These are phyloP conservation scores for Sanghuangporus baumii DNA, from an alignment of 1,284 basidiomycete genomes.

Conservation along the genomic window DNA sequence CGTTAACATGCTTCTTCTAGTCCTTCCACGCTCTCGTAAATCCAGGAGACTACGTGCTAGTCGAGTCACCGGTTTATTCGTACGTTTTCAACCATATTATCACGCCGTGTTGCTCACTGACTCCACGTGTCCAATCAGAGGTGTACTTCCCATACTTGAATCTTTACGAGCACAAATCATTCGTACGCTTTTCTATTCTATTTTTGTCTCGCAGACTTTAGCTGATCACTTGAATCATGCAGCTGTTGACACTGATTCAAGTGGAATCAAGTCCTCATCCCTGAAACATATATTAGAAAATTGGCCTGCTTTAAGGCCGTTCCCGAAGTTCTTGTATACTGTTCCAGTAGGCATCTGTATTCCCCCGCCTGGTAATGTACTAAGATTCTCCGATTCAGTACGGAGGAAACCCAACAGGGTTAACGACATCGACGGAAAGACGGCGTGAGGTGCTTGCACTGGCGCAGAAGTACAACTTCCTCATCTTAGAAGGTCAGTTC, in stretches of 20 bases:
- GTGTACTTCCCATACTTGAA: conserved; percentile 7
- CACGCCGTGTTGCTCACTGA: conserved; percentile 2
- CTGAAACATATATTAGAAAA: conserved; percentile 65
- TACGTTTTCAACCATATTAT: conserved; percentile 30
- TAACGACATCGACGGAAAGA: conserved; percentile 68
- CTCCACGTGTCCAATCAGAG: conserved; percentile 7
- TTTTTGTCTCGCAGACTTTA: background rate
- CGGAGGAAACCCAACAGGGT: conserved; percentile 82
- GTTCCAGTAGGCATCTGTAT: conserved; percentile 50
- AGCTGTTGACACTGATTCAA: conserved; percentile 79
- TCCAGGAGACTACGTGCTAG: conserved; percentile 47
- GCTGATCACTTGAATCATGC: conserved; percentile 7
- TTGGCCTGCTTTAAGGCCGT: conserved; percentile 71
- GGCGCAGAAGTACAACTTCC: conserved; percentile 69
- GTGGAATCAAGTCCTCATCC: conserved; percentile 65
- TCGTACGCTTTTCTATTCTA: conserved; percentile 5
- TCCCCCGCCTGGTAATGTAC: conserved; percentile 1
- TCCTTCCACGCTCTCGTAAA: conserved; percentile 46
- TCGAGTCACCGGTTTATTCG: conserved; percentile 78
- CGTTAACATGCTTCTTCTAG: conserved; percentile 23
- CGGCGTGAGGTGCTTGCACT: conserved; percentile 76
- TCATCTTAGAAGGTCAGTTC: conserved; percentile 78
- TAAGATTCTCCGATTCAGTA: conserved; percentile 38
- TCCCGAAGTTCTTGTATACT: conserved; percentile 83
- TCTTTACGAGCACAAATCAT: conserved; percentile 13